phyloP scores from a whole-genome alignment of 371 early-diverging fungal species.

The Mortierella sp. region DNA sequence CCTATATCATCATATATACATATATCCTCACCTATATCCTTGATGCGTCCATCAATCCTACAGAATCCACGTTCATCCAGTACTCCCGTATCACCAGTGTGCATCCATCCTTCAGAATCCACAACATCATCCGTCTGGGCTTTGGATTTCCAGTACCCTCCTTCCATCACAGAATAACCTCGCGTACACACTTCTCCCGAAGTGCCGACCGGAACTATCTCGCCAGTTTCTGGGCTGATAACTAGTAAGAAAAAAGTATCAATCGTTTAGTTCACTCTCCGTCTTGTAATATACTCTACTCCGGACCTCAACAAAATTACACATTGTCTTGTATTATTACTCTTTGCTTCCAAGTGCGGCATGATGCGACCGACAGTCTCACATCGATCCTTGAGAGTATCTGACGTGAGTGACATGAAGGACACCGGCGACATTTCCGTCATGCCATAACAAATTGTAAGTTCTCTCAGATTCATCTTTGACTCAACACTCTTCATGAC shows the following conservation, averaged over 20 bases:
- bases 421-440: conserved; percentile 65
- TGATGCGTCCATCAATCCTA: conserved; percentile 66
- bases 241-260: conserved; percentile 11
- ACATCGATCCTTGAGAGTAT: conserved; percentile 57
- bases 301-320: neutral
- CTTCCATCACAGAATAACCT: conserved; percentile 67
- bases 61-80: conserved; percentile 65
- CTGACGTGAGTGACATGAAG: conserved; percentile 57
- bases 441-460: conserved; percentile 61
- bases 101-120: conserved; percentile 66
- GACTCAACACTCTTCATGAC: conserved; percentile 59
- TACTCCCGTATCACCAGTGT: conserved; percentile 63
- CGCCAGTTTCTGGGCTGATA: conserved; percentile 46
- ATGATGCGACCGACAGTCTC: conserved; percentile 58
- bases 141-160: conserved; percentile 63
- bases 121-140: conserved; percentile 61
- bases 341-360: conserved; percentile 58
- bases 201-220: conserved; percentile 33
- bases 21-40: conserved; percentile 59
- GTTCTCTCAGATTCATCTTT: conserved; percentile 56
- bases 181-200: conserved; percentile 68
- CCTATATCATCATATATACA: neutral
- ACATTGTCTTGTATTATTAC: neutral
- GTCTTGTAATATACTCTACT: no score
- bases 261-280: neutral